Percentiles rank a stretch among this genome's conserved stretches.
phyloP scores from a whole-genome alignment of 2,329 filamentous ascomycete species.

The Rhynchosporium secalis region DNA sequence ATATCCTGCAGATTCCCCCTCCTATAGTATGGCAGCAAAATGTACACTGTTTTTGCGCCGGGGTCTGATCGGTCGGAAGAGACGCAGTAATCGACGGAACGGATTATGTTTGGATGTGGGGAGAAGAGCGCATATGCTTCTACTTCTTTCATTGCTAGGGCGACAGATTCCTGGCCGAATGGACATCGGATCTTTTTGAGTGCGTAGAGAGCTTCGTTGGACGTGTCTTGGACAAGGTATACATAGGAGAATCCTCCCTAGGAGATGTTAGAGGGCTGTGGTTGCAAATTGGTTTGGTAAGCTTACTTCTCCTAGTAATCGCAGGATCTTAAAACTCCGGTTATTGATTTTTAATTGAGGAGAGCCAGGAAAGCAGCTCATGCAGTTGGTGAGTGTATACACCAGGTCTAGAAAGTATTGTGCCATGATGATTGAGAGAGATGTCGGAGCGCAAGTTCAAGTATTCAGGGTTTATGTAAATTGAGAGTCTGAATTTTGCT shows the following conservation, averaged over 20 bases:
- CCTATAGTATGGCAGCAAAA: constrained; percentile 92
- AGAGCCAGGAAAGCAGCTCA: constrained; percentile 93
- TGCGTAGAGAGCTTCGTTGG: constrained; percentile 80
- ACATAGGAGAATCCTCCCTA: constrained; percentile 98
- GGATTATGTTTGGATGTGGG: constrained; percentile 82
- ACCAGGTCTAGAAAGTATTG: constrained; percentile 85
- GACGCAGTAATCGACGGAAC: constrained; percentile 78
- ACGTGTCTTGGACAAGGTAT: constrained; percentile 93
- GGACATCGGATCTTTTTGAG: constrained; percentile 99
- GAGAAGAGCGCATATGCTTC: constrained; percentile 93
- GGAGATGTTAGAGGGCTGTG: constrained; percentile 21
- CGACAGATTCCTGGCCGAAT: constrained; percentile 93
- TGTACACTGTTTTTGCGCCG: constrained; percentile 90
- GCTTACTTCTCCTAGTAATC: constrained; percentile 83
- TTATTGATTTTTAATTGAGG: constrained; percentile 94
- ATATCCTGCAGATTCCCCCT: constrained; percentile 95
- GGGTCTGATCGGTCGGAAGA: constrained; percentile 69
- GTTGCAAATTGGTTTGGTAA: background rate
- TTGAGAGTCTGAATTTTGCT: background rate
- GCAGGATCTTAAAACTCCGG: constrained; percentile 92
- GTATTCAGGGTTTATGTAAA: constrained; percentile 7
- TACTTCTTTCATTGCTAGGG: constrained; percentile 93
- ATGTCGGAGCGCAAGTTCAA: constrained; percentile 20
- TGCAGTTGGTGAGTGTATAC: constrained; percentile 90
- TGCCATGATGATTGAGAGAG: constrained; percentile 56